Base-by-base conservation (phyloP, 1,284 basidiomycete genomes). In the Moesziomyces sp. region DNA sequence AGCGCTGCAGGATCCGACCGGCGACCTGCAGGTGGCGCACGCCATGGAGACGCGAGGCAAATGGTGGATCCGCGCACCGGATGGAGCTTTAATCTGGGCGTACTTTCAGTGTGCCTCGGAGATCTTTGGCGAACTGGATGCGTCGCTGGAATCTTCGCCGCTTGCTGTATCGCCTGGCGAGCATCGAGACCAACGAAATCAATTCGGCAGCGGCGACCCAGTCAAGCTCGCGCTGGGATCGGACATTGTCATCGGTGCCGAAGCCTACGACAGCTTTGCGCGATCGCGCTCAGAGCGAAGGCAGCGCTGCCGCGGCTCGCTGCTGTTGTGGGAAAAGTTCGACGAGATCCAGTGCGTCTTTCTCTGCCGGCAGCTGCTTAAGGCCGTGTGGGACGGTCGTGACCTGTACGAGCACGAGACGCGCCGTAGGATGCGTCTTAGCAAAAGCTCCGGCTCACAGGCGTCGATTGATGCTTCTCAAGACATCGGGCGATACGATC, bases 61-160 rank as follows among this genome's bases (percentile, higher is more conserved):
- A 16, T 63, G 60, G 60, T 63, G 60, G 60, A 55, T 56, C 16
- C 47, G 60, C 35, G 60, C 60, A 26, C 54, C 53, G 1, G 60
- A 63, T 24, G 45, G 49, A 43, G 60, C 60, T 10, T 21, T 63
- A 24, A 63, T 63, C 45, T 63, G 60, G 60, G 60, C 60, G 4
- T 63, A 57, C 45, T 56, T 57, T 45, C 53, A 56, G 26, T 55
- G 53, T 21, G 52, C 60, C 9, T 45, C 60, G 10, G 60, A 63
- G 44, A 57, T 63, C 42, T 61, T 61, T 42, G 58, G 58, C 18
- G 44, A 11, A 1, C 47, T 61, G 35, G 58, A 59, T 23, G n/a
- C 51, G 6, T 47, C 58, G 11, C 24, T 46, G 16, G 38, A 47
- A 14, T 14, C 48, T 19, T 7, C 24, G 16, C 38, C 19, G 8